These are phyloP conservation scores for Phytophthora syringae DNA, from an alignment of 352 stramenopile genomes.

Conservation along the genomic window DNA sequence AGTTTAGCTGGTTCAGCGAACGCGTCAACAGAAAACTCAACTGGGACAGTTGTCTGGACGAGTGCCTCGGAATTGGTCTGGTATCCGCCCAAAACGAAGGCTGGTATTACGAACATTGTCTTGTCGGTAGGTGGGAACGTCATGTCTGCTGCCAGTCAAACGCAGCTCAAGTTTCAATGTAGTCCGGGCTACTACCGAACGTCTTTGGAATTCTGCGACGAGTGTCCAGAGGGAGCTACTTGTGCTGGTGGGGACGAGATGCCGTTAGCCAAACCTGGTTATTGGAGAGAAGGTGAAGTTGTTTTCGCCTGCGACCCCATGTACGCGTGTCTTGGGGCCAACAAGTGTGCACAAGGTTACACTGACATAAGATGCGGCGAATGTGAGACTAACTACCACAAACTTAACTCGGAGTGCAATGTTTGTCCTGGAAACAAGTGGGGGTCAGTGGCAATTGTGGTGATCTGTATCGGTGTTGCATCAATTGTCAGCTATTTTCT, in stretches of 20 bases:
- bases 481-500: conserved; percentile 64
- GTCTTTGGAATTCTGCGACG: conserved; percentile 51
- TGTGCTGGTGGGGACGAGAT: conserved; percentile 58
- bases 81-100: conserved; percentile 67
- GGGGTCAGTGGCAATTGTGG: conserved; percentile 55
- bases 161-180: conserved; percentile 70
- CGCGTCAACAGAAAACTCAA: conserved; percentile 25
- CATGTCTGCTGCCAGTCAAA: conserved; percentile 64
- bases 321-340: conserved; percentile 63
- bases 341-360: conserved; percentile 56
- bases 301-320: conserved; percentile 60
- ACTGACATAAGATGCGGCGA: conserved; percentile 51
- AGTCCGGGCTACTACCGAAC: conserved; percentile 63
- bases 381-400: conserved; percentile 58
- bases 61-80: conserved; percentile 55
- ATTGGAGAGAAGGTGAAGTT: conserved; percentile 64
- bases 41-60: conserved; percentile 53
- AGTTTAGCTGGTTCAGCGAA: conserved; percentile 15
- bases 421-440: conserved; percentile 63
- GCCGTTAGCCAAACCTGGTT: conserved; percentile 53
- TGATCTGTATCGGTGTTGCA: conserved; percentile 55
- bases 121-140: conserved; percentile 65
- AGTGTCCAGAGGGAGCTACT: conserved; percentile 52
- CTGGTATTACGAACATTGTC: conserved; percentile 56
- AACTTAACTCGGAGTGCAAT: conserved; percentile 68